Evolutionary conservation across 768 basidiomycete genomes (phyloP).

Genomic region (Neoboletus magnificus): DNA sequence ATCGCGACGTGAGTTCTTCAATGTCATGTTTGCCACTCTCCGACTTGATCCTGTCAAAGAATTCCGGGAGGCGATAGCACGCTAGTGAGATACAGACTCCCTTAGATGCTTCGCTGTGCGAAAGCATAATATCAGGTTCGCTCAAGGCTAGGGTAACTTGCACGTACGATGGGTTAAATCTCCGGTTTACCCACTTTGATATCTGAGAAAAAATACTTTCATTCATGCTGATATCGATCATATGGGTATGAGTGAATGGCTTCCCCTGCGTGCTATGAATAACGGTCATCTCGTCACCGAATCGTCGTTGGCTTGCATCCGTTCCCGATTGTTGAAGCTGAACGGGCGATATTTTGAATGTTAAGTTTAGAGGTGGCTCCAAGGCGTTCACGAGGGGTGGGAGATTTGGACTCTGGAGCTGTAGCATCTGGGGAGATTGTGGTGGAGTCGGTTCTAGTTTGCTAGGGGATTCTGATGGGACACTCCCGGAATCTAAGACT

Average conservation of each 20-base stretch:
- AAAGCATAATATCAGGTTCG: background rate
- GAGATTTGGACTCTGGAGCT: conserved; percentile 5
- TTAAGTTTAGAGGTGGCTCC: conserved; percentile 16
- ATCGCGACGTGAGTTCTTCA: conserved; percentile 19
- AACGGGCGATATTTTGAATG: conserved; percentile 10
- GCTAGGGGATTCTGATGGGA: background rate
- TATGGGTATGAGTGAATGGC: conserved; percentile 18
- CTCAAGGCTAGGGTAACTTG: background rate
- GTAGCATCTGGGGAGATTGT: background rate
- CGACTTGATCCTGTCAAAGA: conserved; percentile 16
- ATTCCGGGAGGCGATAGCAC: conserved; percentile 38
- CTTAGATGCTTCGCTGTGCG: conserved; percentile 31
- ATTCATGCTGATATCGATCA: conserved; percentile 29
- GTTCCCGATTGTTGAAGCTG: background rate
- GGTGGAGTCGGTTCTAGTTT: background rate
- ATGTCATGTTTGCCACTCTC: conserved; percentile 14
- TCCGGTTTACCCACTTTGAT: conserved; percentile 39
- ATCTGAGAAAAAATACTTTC: conserved; percentile 28
- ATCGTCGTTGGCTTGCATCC: conserved; percentile 2
- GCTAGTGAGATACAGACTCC: conserved; percentile 45
- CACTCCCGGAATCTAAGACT: background rate
- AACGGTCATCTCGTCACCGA: conserved; percentile 18
- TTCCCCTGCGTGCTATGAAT: conserved; percentile 18
- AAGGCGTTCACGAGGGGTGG: conserved; percentile 9
- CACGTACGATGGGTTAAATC: conserved; percentile 30